Evolutionary conservation across 2,329 filamentous ascomycete genomes (phyloP), one percentile per base, ranked within the genome.

Genomic region (Botrytis cinerea): DNA sequence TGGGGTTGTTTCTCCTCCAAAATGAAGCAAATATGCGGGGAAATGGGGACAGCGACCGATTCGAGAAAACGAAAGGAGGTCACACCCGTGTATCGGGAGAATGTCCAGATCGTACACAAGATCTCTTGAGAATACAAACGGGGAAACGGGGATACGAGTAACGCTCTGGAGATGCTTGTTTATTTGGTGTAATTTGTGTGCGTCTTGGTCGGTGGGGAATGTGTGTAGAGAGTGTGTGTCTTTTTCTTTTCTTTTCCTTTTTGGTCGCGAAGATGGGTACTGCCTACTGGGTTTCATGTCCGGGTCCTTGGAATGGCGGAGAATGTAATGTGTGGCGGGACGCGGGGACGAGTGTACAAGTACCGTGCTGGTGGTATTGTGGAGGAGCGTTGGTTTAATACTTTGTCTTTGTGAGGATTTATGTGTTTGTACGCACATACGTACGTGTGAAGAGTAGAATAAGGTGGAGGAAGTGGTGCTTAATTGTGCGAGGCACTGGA

Each of bases 341-440:
- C n/a, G n/a, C 32, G 16, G 46, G 62, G 43, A 12, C n/a, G 43
- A 45, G 40, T 14, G 40, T 51, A 66, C 63, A 32, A 48, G 63
- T 66, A 66, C 63, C 63, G 63, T 51, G 63, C 63, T 66, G 63
- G 63, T 66, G 63, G 63, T 66, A 38, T 51, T 48, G 22, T 20
- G 43, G 45, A 20, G 43, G 60, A 20, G 35, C 40, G 25, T 46
- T 40, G 10, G 14, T 28, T 28, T 32, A 2, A 14, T 57, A 18
- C 14, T 28, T 18, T 1, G n/a, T 32, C 14, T 28, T 18, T 1
- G n/a, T 32, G 51, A 57, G 51, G 51, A n/a, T 61, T 38, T 14
- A 61, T 1, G 59, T 61, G 59, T 61, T 14, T 61, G 9, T 60
- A 12, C 25, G 48, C 32, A 32, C 32, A 32, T 54, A 54, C 48